A percentile compares a stretch with the other conserved stretches of the same genome.
These are phyloP conservation scores for Zygotorulaspora danielsina DNA, from an alignment of 805 yeast genomes.

Conservation along the genomic window DNA sequence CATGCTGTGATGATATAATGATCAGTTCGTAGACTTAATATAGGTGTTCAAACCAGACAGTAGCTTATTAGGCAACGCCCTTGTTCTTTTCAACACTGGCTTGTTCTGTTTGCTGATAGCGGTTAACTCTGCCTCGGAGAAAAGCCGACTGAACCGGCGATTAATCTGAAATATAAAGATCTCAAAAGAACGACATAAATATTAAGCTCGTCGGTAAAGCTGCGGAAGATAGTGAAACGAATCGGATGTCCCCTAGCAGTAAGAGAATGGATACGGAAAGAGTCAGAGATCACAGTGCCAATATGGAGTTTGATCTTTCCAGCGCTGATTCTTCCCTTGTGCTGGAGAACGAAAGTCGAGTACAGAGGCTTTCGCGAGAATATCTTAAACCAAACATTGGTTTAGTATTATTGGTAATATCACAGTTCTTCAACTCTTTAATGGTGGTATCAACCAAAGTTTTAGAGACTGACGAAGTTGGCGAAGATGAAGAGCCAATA, in stretches of 20 bases:
- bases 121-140: too few relatives aligned
- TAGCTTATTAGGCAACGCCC: too few relatives aligned
- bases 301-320: not conserved
- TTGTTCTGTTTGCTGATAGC: too few relatives aligned
- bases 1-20: too few relatives aligned
- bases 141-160: too few relatives aligned
- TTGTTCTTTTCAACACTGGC: too few relatives aligned
- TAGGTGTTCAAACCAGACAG: too few relatives aligned
- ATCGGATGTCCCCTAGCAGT: not conserved
- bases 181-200: too few relatives aligned
- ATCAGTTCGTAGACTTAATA: too few relatives aligned
- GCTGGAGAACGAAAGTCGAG: constrained; percentile 1
- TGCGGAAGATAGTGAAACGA: too few relatives aligned
- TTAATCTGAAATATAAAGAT: too few relatives aligned
- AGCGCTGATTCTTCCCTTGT: constrained; percentile 1
- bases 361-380: constrained; percentile 15
- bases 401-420: constrained; percentile 48
- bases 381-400: constrained; percentile 45
- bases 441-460: constrained; percentile 75
- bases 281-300: constrained; percentile 3
- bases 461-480: constrained; percentile 55
- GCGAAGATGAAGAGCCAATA: constrained; percentile 45
- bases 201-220: too few relatives aligned
- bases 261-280: not conserved
- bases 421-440: constrained; percentile 70